Evolutionary conservation across 345 rosid genomes (phyloP).

Genomic region (Toxicodendron radicans): DNA sequence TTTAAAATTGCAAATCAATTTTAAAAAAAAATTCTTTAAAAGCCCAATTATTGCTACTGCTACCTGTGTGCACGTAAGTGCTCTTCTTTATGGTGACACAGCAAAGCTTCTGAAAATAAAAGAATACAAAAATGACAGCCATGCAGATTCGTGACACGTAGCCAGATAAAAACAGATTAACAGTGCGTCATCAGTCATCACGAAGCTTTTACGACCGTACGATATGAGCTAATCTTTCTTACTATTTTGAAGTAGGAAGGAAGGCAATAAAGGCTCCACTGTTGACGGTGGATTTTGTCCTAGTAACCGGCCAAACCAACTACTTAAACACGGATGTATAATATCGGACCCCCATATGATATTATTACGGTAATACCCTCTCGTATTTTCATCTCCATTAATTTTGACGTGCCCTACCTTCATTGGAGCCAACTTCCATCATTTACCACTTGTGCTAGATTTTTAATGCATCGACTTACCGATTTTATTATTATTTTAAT

Average conservation of each 20-base stretch:
- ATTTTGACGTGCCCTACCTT: no score
- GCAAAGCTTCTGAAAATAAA: not conserved
- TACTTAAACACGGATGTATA: not conserved
- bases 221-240: no score
- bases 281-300: constrained; percentile 8
- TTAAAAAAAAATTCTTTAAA: no score
- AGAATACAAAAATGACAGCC: not conserved
- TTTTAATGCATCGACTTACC: no score
- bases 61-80: not conserved
- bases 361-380: not conserved
- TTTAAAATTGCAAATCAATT: no score
- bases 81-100: not conserved
- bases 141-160: constrained; percentile 11
- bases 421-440: no score
- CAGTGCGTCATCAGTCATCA: not conserved
- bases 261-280: not conserved
- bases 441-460: no score
- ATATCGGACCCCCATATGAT: not conserved
- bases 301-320: constrained; percentile 6
- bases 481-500: no score
- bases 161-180: not conserved
- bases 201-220: not conserved
- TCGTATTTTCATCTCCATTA: no score
- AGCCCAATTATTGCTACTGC: not conserved
- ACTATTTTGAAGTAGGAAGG: not conserved